Conservation (phyloP, 2,329 filamentous ascomycete genomes). For the Phialocephala sp. region DNA sequence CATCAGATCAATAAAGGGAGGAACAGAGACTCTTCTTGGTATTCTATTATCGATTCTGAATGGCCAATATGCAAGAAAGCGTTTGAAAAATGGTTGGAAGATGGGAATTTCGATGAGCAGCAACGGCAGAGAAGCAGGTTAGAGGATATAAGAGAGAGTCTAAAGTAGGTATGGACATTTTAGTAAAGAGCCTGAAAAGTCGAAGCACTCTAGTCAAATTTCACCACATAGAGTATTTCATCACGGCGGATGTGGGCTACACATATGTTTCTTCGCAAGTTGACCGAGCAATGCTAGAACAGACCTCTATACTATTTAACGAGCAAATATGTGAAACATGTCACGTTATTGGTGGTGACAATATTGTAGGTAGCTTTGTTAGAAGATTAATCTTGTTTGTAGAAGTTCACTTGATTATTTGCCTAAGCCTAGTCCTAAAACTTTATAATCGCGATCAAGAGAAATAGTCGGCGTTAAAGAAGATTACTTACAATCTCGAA, state of each 20-base stretch:
- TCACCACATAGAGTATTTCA: background rate
- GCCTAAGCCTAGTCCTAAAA: no score
- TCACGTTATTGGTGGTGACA: background rate
- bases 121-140: conserved; percentile 17
- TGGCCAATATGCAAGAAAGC: conserved; percentile 55
- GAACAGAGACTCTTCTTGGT: conserved; percentile 63
- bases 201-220: background rate
- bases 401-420: no score
- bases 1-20: conserved; percentile 63
- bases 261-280: background rate
- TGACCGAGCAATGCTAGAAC: background rate
- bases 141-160: conserved; percentile 24
- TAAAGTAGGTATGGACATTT: conserved; percentile 21
- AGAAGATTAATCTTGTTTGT: background rate
- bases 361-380: background rate
- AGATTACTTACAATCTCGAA: no score
- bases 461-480: no score
- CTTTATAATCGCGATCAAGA: no score
- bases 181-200: conserved; percentile 16
- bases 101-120: conserved; percentile 58
- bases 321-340: background rate
- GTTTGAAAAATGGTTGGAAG: conserved; percentile 59
- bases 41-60: conserved; percentile 60
- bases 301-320: background rate
- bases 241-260: background rate